These are phyloP conservation scores for Fagopyrum esculentum DNA, from an alignment of 148 eudicot species.

Conservation along the genomic window DNA sequence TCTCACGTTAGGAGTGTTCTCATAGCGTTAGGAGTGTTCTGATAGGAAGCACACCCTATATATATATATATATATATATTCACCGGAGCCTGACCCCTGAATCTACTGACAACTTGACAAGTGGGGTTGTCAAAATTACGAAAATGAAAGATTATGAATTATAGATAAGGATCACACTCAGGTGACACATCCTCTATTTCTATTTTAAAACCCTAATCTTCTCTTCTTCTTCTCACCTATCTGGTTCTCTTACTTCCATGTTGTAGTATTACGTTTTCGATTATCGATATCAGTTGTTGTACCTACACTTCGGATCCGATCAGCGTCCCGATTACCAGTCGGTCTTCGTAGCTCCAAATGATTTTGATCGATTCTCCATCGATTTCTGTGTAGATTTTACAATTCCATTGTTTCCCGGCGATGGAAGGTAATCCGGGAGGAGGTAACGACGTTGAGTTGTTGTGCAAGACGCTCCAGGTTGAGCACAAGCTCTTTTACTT, in stretches of 20 bases:
- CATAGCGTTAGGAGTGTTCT: too few species aligned
- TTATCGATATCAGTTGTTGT: neutral
- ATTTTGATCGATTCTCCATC: neutral
- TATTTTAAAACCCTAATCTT: constrained; percentile 9
- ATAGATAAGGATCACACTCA: neutral
- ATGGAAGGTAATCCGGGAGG: constrained; percentile 55
- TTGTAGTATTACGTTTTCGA: neutral
- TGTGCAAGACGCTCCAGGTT: constrained; percentile 92
- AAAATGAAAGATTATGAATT: neutral
- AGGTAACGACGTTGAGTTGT: constrained; percentile 69
- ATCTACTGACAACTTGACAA: neutral
- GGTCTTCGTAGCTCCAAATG: neutral
- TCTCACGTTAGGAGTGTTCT: too few species aligned
- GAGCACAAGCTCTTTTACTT: constrained; percentile 95
- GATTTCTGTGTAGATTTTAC: neutral
- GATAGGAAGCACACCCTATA: too few species aligned
- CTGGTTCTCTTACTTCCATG: neutral
- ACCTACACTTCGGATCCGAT: neutral
- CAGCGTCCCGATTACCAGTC: neutral
- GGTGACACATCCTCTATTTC: neutral
- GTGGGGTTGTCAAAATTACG: neutral
- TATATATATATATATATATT: too few species aligned
- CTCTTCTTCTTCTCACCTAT: neutral
- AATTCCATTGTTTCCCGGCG: neutral
- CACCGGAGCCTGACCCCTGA: too few species aligned